phyloP scores from a whole-genome alignment of 2,329 filamentous ascomycete genomes.

The Trichoderma endophyticum region DNA sequence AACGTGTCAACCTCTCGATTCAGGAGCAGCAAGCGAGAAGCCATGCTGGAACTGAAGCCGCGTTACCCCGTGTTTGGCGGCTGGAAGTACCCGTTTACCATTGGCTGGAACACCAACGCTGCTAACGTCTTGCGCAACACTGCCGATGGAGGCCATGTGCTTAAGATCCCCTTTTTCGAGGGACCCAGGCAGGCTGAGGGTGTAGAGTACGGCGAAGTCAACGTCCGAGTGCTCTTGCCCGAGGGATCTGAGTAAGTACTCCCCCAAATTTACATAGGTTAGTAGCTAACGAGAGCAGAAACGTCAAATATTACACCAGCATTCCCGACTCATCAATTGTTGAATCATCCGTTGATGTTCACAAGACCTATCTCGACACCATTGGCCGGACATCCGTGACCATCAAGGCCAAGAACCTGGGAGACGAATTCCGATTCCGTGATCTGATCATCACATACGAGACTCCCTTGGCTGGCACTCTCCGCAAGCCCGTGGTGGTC shows the following conservation, averaged over 20 bases:
- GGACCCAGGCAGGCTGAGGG: conserved; percentile 85
- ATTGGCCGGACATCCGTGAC: conserved; percentile 78
- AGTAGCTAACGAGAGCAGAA: conserved; percentile 54
- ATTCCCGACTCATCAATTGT: conserved; percentile 64
- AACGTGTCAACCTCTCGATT: conserved; percentile 95
- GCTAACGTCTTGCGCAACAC: conserved; percentile 70
- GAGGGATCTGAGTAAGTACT: conserved; percentile 76
- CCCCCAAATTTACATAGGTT: neutral
- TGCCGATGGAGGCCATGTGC: conserved; percentile 67
- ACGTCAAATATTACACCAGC: conserved; percentile 72
- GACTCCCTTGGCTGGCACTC: conserved; percentile 67
- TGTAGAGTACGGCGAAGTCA: conserved; percentile 77
- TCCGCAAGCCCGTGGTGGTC: conserved; percentile 84
- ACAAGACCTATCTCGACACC: conserved; percentile 93
- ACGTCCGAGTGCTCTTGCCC: conserved; percentile 79
- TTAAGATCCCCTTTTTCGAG: conserved; percentile 91
- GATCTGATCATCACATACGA: conserved; percentile 87
- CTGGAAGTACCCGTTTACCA: conserved; percentile 96
- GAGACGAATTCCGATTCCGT: conserved; percentile 84
- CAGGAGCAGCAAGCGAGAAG: conserved; percentile 71
- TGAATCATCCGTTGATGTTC: conserved; percentile 56
- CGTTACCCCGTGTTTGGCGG: conserved; percentile 95
- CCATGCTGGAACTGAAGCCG: conserved; percentile 85
- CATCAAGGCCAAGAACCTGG: conserved; percentile 78
- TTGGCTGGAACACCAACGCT: conserved; percentile 91